phyloP scores from a whole-genome alignment of 139 green algal genomes.

The Auxenochlorella pyrenoidosa region DNA sequence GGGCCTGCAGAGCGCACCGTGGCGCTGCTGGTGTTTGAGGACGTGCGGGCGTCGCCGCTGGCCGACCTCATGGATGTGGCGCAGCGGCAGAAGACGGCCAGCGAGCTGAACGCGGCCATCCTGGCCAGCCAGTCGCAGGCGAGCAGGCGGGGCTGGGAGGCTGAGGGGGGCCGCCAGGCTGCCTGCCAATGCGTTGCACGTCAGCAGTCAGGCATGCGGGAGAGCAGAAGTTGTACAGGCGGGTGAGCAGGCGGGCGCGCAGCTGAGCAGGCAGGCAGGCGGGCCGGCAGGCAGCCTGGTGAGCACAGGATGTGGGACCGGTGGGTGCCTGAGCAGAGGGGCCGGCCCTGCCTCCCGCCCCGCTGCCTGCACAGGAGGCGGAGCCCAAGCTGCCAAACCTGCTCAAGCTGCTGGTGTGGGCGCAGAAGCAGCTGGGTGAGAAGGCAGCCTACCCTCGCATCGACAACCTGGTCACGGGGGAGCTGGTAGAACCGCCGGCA shows the following conservation, averaged over 20 bases:
- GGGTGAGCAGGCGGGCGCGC: too few relatives aligned
- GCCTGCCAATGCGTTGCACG: too few relatives aligned
- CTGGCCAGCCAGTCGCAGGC: slow-evolving; percentile 82
- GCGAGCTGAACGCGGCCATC: slow-evolving; percentile 96
- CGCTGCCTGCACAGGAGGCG: not conserved
- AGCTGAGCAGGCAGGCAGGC: too few relatives aligned
- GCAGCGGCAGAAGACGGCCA: slow-evolving; percentile 94
- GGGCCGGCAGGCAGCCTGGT: too few relatives aligned
- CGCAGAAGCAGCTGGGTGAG: slow-evolving; percentile 77
- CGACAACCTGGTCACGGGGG: slow-evolving; percentile 70
- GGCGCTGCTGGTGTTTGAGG: slow-evolving; percentile 94
- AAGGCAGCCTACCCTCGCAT: slow-evolving; percentile 78
- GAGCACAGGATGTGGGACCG: too few relatives aligned
- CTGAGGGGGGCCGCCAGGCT: too few relatives aligned
- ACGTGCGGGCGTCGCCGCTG: slow-evolving; percentile 76
- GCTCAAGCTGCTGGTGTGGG: slow-evolving; percentile 86
- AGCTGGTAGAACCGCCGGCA: slow-evolving; percentile 18
- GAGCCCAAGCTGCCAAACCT: slow-evolving; percentile 70
- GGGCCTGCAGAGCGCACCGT: slow-evolving; percentile 89
- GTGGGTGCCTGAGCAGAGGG: not conserved
- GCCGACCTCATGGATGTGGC: slow-evolving; percentile 86
- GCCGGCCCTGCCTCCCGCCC: not conserved
- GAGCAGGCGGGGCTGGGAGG: not conserved
- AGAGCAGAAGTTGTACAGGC: too few relatives aligned
- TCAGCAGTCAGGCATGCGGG: too few relatives aligned